Percentiles rank a stretch among this genome's conserved stretches.
These are phyloP conservation scores for Dryadomyces quercus-mongolicae DNA, from an alignment of 2,329 filamentous ascomycete species.

Conservation along the genomic window DNA sequence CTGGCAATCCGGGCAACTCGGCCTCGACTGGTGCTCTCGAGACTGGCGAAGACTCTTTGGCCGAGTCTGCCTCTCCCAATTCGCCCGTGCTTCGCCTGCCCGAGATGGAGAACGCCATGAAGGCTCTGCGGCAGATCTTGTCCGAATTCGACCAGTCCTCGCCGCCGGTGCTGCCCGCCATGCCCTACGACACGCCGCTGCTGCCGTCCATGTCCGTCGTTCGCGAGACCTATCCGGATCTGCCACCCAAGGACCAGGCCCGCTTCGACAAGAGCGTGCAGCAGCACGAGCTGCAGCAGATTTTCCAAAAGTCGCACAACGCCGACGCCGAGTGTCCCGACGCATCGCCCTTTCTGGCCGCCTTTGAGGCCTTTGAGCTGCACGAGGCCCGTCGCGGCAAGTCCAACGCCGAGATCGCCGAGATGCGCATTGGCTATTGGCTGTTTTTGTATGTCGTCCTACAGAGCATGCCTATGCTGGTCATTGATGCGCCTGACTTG, in stretches of 20 bases:
- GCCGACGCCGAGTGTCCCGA: constrained; percentile 48
- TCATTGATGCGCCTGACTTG: constrained; percentile 61
- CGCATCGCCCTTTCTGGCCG: constrained; percentile 50
- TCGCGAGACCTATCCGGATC: constrained; percentile 48
- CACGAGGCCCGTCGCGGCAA: constrained; percentile 50
- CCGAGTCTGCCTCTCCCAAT: not conserved
- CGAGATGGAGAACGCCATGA: constrained; percentile 43
- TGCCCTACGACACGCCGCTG: constrained; percentile 79
- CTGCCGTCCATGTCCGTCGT: constrained; percentile 59
- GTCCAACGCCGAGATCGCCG: constrained; percentile 52
- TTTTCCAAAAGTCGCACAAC: constrained; percentile 76
- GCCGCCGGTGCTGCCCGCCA: constrained; percentile 78
- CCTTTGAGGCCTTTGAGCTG: constrained; percentile 60
- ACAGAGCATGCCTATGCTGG: constrained; percentile 66
- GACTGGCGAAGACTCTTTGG: not conserved
- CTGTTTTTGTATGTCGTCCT: constrained; percentile 69
- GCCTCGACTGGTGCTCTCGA: not conserved
- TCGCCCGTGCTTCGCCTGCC: constrained; percentile 25
- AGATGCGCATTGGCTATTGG: constrained; percentile 67
- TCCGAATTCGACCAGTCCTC: constrained; percentile 82
- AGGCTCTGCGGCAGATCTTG: constrained; percentile 66
- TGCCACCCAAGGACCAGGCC: constrained; percentile 61
- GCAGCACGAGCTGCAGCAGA: constrained; percentile 61
- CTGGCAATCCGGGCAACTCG: too few species aligned
- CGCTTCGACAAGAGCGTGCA: constrained; percentile 64